Base-by-base conservation (phyloP, 2,329 filamentous ascomycete species). In the Cylindrodendrum hubeiense region DNA sequence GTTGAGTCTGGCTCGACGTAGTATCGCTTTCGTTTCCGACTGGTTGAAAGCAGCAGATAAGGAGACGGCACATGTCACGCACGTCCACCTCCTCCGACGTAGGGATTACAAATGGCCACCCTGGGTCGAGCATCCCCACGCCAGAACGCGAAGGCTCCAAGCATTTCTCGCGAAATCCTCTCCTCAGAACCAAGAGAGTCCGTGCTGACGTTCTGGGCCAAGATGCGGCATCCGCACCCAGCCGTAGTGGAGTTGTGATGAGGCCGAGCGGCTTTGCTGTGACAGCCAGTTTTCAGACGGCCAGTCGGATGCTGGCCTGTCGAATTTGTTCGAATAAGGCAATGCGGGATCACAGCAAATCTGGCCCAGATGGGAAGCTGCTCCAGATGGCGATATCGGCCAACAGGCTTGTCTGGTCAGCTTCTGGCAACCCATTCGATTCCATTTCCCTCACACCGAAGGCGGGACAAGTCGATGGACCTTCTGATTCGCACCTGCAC, bases 231-330 rank as follows among this genome's bases (percentile, higher is more conserved):
- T 50, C 44, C 33, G n/a, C 30, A 49, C 24, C 44, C 34, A 28
- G 56, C 34, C 30, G 47, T n/a, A 51, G 56, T 44, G 56, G 56
- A 30, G 47, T 60, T 49, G 37, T 39, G 26, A 52, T 17, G 56
- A 50, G 17, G 44, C 34, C 17, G 37, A 24, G 19, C 54, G 24
- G 19, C 39, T 44, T 28, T 44, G 28, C 21, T 41, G 30, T 46
- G 56, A 52, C 22, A 37, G 13, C 56, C 37, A 22, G 24, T 21
- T 34, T 30, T 17, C 24, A 28, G 15, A 30, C 17, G 26, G 24
- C 22, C 44, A 47, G 44, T 47, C 24, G 15, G 44, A 47, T 30
- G 44, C 26, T 47, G 44, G 22, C 22, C 15, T 26, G 24, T 6
- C 22, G 22, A 47, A 9, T 26, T 15, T 47, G 44, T 26, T 26